These are phyloP conservation scores for Microsporum ferrugineum DNA, from an alignment of 2,329 filamentous ascomycete species.

Conservation along the genomic window DNA sequence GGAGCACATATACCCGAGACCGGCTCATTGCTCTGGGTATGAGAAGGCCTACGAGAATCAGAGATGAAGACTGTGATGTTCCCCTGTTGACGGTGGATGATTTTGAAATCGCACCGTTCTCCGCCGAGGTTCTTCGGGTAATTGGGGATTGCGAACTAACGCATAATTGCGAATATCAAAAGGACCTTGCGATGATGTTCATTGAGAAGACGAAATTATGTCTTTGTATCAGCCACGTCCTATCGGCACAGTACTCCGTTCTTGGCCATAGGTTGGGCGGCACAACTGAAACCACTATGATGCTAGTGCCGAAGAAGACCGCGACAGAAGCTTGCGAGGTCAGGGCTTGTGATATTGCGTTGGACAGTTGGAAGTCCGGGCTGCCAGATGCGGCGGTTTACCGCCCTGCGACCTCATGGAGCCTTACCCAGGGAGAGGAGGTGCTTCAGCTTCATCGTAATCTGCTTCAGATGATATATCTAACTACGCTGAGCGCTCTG, in stretches of 20 bases:
- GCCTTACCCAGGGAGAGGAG: slow-evolving; percentile 36
- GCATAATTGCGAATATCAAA: slow-evolving; percentile 60
- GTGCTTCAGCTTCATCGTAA: slow-evolving; percentile 60
- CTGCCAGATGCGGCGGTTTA: slow-evolving; percentile 64
- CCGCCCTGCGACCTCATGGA: slow-evolving; percentile 49
- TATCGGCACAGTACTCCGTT: slow-evolving; percentile 85
- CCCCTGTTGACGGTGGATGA: slow-evolving; percentile 77
- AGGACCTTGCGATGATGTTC: slow-evolving; percentile 73
- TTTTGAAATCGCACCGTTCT: slow-evolving; percentile 63
- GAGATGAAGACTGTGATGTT: slow-evolving; percentile 86
- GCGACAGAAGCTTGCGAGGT: slow-evolving; percentile 73
- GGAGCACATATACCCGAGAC: slow-evolving; percentile 94
- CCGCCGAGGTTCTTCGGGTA: slow-evolving; percentile 57
- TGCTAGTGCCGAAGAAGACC: slow-evolving; percentile 81
- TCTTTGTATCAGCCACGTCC: slow-evolving; percentile 76
- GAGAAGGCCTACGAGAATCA: slow-evolving; percentile 83
- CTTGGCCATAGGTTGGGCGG: slow-evolving; percentile 63
- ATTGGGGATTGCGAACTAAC: slow-evolving; percentile 59
- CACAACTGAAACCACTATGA: slow-evolving; percentile 69
- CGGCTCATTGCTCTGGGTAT: slow-evolving; percentile 85
- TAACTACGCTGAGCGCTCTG: slow-evolving; percentile 79
- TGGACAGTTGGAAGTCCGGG: slow-evolving; percentile 64
- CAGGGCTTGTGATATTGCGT: slow-evolving; percentile 63
- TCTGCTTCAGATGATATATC: slow-evolving; percentile 87
- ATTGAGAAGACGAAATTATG: slow-evolving; percentile 85